A percentile compares a stretch with the other conserved stretches of the same genome.
These are phyloP conservation scores for Huntiella abstrusa DNA, from an alignment of 2,329 filamentous ascomycete genomes.

Conservation along the genomic window DNA sequence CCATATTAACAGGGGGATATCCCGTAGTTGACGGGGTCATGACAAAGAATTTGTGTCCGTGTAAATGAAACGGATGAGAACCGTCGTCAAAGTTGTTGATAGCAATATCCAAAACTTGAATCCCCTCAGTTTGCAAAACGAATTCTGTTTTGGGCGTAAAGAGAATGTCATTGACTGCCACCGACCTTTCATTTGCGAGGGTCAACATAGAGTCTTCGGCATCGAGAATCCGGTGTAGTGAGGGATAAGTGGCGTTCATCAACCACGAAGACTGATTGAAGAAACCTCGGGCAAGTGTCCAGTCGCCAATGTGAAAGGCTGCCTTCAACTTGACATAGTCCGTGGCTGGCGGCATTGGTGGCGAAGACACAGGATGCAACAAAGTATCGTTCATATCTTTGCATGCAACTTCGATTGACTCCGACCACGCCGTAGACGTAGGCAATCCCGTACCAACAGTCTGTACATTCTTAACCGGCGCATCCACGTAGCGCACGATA, in stretches of 20 bases:
- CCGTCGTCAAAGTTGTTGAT: conserved; percentile 20
- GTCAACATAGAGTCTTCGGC: neutral
- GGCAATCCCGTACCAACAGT: conserved; percentile 12
- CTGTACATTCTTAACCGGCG: neutral
- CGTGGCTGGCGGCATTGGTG: conserved; percentile 22
- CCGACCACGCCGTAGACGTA: conserved; percentile 29
- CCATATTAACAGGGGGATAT: conserved; percentile 17
- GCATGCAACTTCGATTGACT: conserved; percentile 28
- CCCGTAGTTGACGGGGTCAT: conserved; percentile 17
- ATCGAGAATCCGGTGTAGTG: conserved; percentile 20
- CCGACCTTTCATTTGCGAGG: neutral
- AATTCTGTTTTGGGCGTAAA: conserved; percentile 20
- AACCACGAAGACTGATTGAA: conserved; percentile 34
- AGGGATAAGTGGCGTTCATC: conserved; percentile 19
- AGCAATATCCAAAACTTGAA: conserved; percentile 24
- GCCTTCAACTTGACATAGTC: conserved; percentile 27
- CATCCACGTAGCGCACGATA: conserved; percentile 17
- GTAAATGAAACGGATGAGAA: conserved; percentile 28
- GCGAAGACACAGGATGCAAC: conserved; percentile 22
- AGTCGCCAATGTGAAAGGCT: conserved; percentile 36
- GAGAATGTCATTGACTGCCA: conserved; percentile 16
- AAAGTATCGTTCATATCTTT: conserved; percentile 32
- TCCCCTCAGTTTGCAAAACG: conserved; percentile 30
- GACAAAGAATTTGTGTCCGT: conserved; percentile 35
- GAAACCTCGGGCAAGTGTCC: conserved; percentile 32